These are phyloP conservation scores for Phytophthora fragariae DNA, from an alignment of 352 stramenopile genomes.

Conservation along the genomic window DNA sequence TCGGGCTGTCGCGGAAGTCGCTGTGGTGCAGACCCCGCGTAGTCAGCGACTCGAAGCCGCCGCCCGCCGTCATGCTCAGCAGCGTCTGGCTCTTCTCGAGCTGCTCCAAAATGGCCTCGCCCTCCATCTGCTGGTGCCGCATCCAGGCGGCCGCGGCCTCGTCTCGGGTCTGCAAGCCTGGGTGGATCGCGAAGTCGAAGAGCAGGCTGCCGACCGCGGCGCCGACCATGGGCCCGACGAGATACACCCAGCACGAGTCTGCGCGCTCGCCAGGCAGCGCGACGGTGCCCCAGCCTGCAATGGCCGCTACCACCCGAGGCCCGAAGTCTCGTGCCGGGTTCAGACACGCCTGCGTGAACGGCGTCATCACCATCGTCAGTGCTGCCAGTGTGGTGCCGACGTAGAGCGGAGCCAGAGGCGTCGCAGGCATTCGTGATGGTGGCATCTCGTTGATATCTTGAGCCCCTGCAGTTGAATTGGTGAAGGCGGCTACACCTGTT, in stretches of 20 bases:
- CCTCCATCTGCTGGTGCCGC: slow-evolving; percentile 38
- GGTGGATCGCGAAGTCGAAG: slow-evolving; percentile 58
- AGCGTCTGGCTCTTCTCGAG: slow-evolving; percentile 44
- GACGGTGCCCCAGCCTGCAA: slow-evolving; percentile 64
- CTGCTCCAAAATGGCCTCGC: slow-evolving; percentile 43
- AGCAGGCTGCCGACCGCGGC: slow-evolving; percentile 57
- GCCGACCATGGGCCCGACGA: slow-evolving; percentile 66
- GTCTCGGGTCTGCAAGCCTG: slow-evolving; percentile 32
- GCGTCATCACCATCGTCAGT: slow-evolving; percentile 62
- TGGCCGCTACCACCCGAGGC: slow-evolving; percentile 62
- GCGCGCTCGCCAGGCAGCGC: slow-evolving; percentile 49
- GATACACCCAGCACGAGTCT: slow-evolving; percentile 72
- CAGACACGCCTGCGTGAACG: slow-evolving; percentile 74
- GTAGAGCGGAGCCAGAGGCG: slow-evolving; percentile 47
- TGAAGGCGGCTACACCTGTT: slow-evolving; percentile 30
- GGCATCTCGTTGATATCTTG: slow-evolving; percentile 18
- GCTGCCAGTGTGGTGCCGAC: slow-evolving; percentile 60
- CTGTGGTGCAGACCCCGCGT: slow-evolving; percentile 38
- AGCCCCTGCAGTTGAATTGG: slow-evolving; percentile 4
- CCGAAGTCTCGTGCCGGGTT: slow-evolving; percentile 86
- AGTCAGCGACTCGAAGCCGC: slow-evolving; percentile 25
- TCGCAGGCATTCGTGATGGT: slow-evolving; percentile 18
- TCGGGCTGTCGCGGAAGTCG: slow-evolving; percentile 48
- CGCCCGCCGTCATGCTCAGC: slow-evolving; percentile 23
- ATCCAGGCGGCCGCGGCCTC: slow-evolving; percentile 38